phyloP scores from a whole-genome alignment of 306 rosid species.

The Comarum palustre region DNA sequence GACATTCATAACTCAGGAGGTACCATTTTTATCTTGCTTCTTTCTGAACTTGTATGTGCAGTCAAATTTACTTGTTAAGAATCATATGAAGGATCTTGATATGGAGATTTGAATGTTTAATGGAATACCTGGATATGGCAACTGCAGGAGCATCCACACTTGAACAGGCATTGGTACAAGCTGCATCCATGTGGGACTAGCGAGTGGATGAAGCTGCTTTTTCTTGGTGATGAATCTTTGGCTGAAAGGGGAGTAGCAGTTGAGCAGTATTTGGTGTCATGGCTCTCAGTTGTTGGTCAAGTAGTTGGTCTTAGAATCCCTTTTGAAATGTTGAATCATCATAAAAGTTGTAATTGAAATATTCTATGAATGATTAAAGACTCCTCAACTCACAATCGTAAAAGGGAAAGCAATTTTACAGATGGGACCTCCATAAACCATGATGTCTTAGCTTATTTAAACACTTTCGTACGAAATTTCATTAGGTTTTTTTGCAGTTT shows the following conservation, averaged over 20 bases:
- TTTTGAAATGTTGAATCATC: constrained; percentile 38
- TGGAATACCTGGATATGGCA: neutral
- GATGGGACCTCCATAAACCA: too few species aligned
- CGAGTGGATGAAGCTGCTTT: constrained; percentile 89
- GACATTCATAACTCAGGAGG: constrained; percentile 85
- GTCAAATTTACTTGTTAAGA: neutral
- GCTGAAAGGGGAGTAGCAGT: constrained; percentile 31
- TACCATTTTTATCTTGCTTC: constrained; percentile 17
- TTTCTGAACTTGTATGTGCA: neutral
- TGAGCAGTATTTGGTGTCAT: constrained; percentile 56
- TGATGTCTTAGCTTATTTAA: too few species aligned
- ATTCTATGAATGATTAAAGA: too few species aligned
- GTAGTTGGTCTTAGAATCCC: constrained; percentile 69
- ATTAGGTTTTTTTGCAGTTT: too few species aligned
- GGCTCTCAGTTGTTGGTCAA: constrained; percentile 88
- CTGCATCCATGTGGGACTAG: constrained; percentile 88
- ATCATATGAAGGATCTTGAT: neutral
- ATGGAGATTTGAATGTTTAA: neutral
- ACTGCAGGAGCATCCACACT: constrained; percentile 77
- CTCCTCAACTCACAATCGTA: too few species aligned
- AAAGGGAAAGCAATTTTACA: too few species aligned
- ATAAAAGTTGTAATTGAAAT: neutral
- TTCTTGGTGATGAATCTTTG: constrained; percentile 28
- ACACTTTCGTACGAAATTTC: too few species aligned
- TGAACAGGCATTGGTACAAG: constrained; percentile 85